Percentiles rank a stretch among this genome's conserved stretches.
phyloP scores from a whole-genome alignment of 495 filamentous ascomycete genomes.

The Penicillium pancosmium region DNA sequence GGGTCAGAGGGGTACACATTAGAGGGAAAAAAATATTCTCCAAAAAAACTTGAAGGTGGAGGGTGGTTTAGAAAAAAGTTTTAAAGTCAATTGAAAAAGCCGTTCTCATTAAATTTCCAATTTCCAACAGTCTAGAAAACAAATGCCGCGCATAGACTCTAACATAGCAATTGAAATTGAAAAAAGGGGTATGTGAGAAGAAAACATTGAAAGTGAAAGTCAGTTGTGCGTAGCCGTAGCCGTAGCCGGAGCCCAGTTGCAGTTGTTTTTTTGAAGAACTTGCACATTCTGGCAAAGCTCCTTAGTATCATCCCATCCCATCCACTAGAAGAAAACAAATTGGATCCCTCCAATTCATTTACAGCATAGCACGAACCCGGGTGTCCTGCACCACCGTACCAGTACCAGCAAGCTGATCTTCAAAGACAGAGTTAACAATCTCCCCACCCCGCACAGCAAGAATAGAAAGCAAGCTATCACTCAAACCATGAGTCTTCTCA shows the following conservation, averaged over 20 bases:
- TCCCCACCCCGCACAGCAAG: constrained; percentile 75
- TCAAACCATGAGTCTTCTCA: constrained; percentile 86
- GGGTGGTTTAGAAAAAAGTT: background rate
- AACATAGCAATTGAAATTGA: background rate
- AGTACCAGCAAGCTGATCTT: constrained; percentile 41
- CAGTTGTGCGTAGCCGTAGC: too few relatives aligned
- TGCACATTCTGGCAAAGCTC: too few relatives aligned
- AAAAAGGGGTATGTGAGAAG: background rate
- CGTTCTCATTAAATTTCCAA: background rate
- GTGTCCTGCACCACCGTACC: constrained; percentile 43
- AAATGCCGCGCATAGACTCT: background rate
- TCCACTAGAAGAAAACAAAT: background rate
- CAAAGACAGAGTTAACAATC: constrained; percentile 77
- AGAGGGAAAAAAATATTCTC: background rate
- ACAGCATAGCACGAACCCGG: constrained; percentile 46
- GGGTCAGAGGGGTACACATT: background rate
- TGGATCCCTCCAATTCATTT: constrained; percentile 5
- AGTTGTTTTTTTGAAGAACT: too few relatives aligned
- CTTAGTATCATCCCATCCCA: too few relatives aligned
- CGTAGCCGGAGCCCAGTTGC: too few relatives aligned
- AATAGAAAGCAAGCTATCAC: constrained; percentile 79
- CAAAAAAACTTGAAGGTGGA: too few relatives aligned
- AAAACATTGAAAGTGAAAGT: background rate
- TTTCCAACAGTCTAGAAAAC: background rate
- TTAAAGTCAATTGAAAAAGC: background rate